Evolutionary conservation across 257 asterid genomes (phyloP), one percentile per base, ranked within the genome.

Genomic region (Solanum medicagineum): DNA sequence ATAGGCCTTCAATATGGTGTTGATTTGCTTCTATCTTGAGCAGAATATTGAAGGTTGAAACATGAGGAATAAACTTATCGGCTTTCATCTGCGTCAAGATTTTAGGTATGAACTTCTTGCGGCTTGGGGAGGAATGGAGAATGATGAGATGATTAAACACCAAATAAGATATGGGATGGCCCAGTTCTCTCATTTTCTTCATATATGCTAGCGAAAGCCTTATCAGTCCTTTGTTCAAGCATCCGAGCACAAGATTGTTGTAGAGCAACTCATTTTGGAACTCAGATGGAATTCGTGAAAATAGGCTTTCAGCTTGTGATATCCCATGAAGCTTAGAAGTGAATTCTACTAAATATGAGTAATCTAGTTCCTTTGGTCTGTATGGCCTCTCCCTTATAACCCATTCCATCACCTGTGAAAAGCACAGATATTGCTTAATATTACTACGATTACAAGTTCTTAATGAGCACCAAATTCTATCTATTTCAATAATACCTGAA

Each of bases 311-410:
- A 10, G 94, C 98, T 54, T 91, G 91, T 69, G 93, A 81, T 55
- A 93, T 90, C 32, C 98, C 99, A 82, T 96, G 99, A 88, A 91
- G 91, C 94, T 92, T 94, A 82, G 92, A 89, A 45, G 99, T 96
- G 87, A 94, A 96, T 84, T 96, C 99, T 56, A 96, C 63, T 83
- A 96, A 91, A 88, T 89, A 91, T 56, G 98, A 92, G 91, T 94
- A 95, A 83, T 95, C 98, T 11, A 94, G 92, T 89, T 93, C 98
- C 85, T 87, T 92, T 42, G 93, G 94, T 91, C 24, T 91, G 87
- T 93, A 94, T 0, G 99, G 99, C 89, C 90, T 93, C 94, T 96
- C 99, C 93, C 98, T 92, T 81, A 94, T 92, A 79, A 96, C 95
- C 99, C 99, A 96, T 84, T 96, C 98, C 98, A 94, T 93, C 88